Conservation (phyloP, 2,329 filamentous ascomycete species). For the Ramularia endophylla region DNA sequence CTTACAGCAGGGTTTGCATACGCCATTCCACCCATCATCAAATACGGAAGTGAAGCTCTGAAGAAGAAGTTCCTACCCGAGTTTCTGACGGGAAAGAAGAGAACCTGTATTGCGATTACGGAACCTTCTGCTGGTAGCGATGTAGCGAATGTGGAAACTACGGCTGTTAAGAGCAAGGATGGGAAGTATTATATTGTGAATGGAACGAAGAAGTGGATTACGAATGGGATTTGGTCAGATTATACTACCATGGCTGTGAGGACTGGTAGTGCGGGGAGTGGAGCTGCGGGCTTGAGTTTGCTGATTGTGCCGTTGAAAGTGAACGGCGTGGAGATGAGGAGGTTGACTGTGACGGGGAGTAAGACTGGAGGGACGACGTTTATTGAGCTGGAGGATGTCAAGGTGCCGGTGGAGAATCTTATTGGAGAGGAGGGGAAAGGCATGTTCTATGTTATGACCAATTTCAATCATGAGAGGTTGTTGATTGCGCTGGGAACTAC, state of each 20-base stretch:
- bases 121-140: conserved; percentile 68
- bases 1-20: conserved; percentile 66
- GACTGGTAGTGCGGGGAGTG: conserved; percentile 41
- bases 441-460: conserved; percentile 54
- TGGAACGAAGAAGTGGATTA: conserved; percentile 74
- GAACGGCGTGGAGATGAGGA: conserved; percentile 59
- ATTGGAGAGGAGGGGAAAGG: conserved; percentile 64
- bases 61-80: conserved; percentile 63
- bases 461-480: conserved; percentile 32
- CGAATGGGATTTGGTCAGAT: conserved; percentile 64
- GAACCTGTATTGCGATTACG: conserved; percentile 69
- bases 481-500: conserved; percentile 59
- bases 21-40: conserved; percentile 63
- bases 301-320: conserved; percentile 32
- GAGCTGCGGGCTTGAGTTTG: conserved; percentile 39
- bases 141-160: conserved; percentile 66
- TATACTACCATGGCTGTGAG: conserved; percentile 61
- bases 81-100: conserved; percentile 58
- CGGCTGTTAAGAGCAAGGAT: conserved; percentile 54
- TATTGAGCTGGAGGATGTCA: conserved; percentile 68
- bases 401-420: conserved; percentile 62
- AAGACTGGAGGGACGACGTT: conserved; percentile 63
- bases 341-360: conserved; percentile 59
- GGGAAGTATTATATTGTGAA: conserved; percentile 65
- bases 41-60: conserved; percentile 56